Conservation (phyloP, 352 stramenopile genomes). For the Detonula confervacea region DNA sequence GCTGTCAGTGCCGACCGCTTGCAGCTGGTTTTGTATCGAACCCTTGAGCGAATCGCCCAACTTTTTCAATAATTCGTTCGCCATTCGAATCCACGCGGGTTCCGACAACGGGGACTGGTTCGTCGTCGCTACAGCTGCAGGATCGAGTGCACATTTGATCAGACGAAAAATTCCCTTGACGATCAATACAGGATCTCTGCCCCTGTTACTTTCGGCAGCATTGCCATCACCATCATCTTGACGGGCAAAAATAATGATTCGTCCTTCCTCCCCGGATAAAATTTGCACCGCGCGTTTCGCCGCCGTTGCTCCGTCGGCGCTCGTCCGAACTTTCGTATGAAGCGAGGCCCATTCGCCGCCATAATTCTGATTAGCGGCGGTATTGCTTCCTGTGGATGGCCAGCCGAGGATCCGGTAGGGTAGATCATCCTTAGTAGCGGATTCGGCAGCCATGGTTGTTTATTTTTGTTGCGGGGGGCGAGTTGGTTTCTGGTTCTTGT, state of each 20-base stretch:
- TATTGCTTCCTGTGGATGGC: neutral
- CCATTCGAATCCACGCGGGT: slow-evolving; percentile 17
- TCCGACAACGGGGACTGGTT: neutral
- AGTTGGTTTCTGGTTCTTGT: neutral
- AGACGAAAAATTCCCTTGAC: slow-evolving; percentile 44
- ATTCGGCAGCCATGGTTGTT: slow-evolving; percentile 19
- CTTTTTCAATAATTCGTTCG: slow-evolving; percentile 34
- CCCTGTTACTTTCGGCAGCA: neutral
- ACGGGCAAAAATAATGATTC: neutral
- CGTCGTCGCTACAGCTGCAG: neutral
- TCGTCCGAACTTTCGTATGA: neutral
- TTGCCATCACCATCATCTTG: neutral
- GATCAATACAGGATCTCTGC: slow-evolving; percentile 9
- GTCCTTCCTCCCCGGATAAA: slow-evolving; percentile 1
- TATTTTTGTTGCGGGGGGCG: too few relatives aligned
- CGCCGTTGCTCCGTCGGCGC: neutral
- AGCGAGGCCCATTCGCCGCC: neutral
- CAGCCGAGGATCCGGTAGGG: slow-evolving; percentile 21
- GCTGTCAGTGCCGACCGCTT: too few relatives aligned
- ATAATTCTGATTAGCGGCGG: neutral
- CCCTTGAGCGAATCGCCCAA: slow-evolving; percentile 28
- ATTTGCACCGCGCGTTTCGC: slow-evolving; percentile 26
- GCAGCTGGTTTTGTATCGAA: slow-evolving; percentile 18
- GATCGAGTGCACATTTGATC: slow-evolving; percentile 22
- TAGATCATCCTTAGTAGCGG: neutral